phyloP scores from a whole-genome alignment of 2,329 filamentous ascomycete genomes.

The Akanthomyces dipterigenus region DNA sequence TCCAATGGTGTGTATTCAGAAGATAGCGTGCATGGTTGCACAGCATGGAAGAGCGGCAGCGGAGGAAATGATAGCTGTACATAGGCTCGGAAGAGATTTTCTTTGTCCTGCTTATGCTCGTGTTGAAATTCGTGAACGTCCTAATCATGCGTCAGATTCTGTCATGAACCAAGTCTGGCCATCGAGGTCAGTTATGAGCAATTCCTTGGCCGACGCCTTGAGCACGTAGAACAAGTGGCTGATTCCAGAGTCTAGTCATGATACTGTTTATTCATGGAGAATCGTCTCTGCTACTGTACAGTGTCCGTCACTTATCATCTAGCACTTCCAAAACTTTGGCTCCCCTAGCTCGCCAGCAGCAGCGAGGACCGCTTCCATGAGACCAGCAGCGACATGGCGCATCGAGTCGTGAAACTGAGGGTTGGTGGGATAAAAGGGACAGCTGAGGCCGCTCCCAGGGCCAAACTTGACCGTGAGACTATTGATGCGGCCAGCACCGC shows the following conservation, averaged over 20 bases:
- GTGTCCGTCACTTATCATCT: not conserved
- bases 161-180: not conserved
- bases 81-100: constrained; percentile 24
- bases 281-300: not conserved
- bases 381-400: constrained; percentile 36
- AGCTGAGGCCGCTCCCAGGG: constrained; percentile 16
- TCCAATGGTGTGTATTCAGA: constrained; percentile 2
- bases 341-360: constrained; percentile 20
- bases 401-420: constrained; percentile 37
- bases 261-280: not conserved
- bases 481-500: constrained; percentile 31
- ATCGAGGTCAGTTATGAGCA: not conserved
- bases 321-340: constrained; percentile 15
- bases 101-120: constrained; percentile 14
- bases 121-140: constrained; percentile 14
- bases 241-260: too few species aligned
- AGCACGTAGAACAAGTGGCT: not conserved
- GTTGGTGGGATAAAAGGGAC: constrained; percentile 40
- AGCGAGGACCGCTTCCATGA: constrained; percentile 39
- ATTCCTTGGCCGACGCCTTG: not conserved
- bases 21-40: not conserved
- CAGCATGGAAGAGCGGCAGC: constrained; percentile 11
- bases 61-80: constrained; percentile 17
- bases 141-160: not conserved
- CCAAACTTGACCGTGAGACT: constrained; percentile 44